Conservation (phyloP, 108 stramenopile genomes). For the Cyclotella baltica region DNA sequence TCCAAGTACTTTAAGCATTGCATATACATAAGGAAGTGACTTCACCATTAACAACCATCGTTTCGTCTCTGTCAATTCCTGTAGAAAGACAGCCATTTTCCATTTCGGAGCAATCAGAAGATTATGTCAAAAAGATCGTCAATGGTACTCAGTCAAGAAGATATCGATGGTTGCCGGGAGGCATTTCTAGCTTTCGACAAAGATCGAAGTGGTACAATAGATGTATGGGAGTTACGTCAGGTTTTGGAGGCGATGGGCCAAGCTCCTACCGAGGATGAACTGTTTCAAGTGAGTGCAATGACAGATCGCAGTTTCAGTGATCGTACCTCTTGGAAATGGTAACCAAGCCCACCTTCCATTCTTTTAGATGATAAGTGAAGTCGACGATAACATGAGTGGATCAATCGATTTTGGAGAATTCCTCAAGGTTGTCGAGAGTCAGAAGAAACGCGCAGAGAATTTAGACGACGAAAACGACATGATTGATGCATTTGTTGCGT, state of each 20-base stretch:
- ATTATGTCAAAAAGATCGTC: too few relatives aligned
- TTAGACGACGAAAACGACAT: slow-evolving; percentile 89
- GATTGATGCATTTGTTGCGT: slow-evolving; percentile 94
- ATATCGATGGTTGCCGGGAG: slow-evolving; percentile 74
- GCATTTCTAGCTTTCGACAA: slow-evolving; percentile 92
- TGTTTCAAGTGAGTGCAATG: slow-evolving; percentile 80
- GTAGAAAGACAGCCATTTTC: too few relatives aligned
- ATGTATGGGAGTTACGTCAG: slow-evolving; percentile 91
- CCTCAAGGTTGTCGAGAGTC: slow-evolving; percentile 90
- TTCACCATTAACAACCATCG: too few relatives aligned
- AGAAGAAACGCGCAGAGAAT: slow-evolving; percentile 86
- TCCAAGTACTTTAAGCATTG: too few relatives aligned
- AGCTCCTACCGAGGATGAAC: slow-evolving; percentile 91
- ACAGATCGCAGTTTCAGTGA: neutral
- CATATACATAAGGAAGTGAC: too few relatives aligned
- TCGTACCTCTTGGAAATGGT: neutral
- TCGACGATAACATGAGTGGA: slow-evolving; percentile 91
- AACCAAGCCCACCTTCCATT: neutral
- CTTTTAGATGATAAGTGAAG: slow-evolving; percentile 68
- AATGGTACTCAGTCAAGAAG: slow-evolving; percentile 61
- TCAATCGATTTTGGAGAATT: slow-evolving; percentile 93
- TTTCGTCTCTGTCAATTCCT: too few relatives aligned
- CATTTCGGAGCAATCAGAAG: too few relatives aligned
- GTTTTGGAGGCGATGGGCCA: slow-evolving; percentile 92
- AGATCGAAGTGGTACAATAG: slow-evolving; percentile 85